Conservation (phyloP, 106 monocot genomes). For the Dendrobium catenatum region DNA sequence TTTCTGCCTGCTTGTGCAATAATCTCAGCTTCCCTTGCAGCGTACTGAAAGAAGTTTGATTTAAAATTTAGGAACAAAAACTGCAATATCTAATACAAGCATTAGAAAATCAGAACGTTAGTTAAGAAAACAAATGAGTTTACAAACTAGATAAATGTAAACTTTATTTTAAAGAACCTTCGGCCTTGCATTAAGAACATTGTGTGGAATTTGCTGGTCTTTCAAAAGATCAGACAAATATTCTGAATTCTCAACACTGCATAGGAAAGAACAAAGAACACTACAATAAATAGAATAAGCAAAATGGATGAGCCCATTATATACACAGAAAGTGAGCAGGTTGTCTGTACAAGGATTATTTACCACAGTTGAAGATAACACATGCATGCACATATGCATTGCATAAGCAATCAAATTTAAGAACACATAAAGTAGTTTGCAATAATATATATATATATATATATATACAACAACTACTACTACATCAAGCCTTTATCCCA, state of each 20-base stretch:
- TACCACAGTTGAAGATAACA: neutral
- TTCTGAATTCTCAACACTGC: conserved; percentile 97
- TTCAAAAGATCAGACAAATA: conserved; percentile 82
- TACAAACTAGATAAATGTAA: neutral
- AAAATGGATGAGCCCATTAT: neutral
- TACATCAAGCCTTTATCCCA: too few relatives aligned
- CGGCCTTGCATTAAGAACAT: conserved; percentile 96
- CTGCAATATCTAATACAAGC: neutral
- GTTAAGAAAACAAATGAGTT: neutral
- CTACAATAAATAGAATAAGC: neutral
- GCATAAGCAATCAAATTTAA: neutral
- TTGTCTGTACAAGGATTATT: neutral
- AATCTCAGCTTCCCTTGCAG: conserved; percentile 95
- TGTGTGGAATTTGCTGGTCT: conserved; percentile 72
- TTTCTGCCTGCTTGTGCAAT: conserved; percentile 96
- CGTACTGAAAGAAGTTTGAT: conserved; percentile 57
- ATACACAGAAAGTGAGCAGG: neutral
- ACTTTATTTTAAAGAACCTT: conserved; percentile 45
- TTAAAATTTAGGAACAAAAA: conserved; percentile 2
- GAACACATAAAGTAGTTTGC: neutral
- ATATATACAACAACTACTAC: too few relatives aligned
- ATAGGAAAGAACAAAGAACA: conserved; percentile 10
- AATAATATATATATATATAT: too few relatives aligned
- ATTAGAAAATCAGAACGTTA: conserved; percentile 1
- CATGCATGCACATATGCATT: neutral